Evolutionary conservation across 306 rosid species (phyloP), one percentile per base, ranked within the genome.

Genomic region (Gleditsia sinensis): DNA sequence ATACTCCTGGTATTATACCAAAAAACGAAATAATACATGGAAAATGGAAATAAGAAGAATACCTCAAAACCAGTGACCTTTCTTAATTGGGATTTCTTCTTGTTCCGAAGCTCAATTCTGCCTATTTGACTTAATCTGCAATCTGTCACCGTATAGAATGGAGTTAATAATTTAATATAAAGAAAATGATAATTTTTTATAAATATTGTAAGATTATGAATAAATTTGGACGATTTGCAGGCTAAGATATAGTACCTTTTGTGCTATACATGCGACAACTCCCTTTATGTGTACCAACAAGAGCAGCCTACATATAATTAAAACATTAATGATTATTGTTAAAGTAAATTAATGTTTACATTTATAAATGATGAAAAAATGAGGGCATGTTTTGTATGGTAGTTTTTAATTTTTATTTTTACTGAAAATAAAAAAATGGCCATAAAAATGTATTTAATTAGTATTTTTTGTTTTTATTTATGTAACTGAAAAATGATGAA

Each of bases 51-150:
- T 37, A 2, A 23, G 5, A 57, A 55, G n/a, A n/a, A 67, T 88
- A 90, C 98, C 92, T 90, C 91, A 46, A 92, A 90, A 53, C 98
- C 98, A 34, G 92, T 92, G 40, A 92, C 82, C 61, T 90, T 90
- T 77, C 88, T 86, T n/a, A 80, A 80, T 0, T 86, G 84, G 45
- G 81, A 69, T 75, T 90, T 90, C 82, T 84, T 91, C 80, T 85
- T 90, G 83, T 55, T 77, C 37, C 81, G 86, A 17, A 88, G 23
- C 69, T 86, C 94, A 77, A 85, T 74, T 46, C 85, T 78, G 45
- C 77, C 69, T 65, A 79, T 80, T 71, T 85, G 98, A 81, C 78
- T 78, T 79, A 92, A 54, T 76, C 51, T 85, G 69, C 81, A 61
- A 65, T 82, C 98, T 92, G 49, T 74, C 42, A 50, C 23, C 55